phyloP scores from a whole-genome alignment of 345 rosid genomes.

The Lepidium sativum region DNA sequence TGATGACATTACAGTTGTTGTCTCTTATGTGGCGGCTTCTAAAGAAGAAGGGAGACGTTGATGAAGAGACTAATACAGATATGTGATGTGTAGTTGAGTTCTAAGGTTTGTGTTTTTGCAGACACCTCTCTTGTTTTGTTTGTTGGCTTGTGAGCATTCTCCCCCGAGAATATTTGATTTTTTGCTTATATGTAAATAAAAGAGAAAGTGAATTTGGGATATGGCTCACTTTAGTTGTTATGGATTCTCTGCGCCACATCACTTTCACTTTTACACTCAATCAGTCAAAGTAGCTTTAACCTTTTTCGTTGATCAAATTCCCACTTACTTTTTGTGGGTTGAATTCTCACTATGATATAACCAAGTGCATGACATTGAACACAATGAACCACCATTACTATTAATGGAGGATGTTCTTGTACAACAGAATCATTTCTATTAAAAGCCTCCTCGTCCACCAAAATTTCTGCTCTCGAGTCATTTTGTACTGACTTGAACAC shows the following conservation, averaged over 20 bases:
- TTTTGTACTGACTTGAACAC: neutral
- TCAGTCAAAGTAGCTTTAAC: neutral
- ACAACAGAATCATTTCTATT: neutral
- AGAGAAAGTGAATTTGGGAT: neutral
- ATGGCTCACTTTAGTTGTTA: neutral
- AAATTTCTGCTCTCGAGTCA: neutral
- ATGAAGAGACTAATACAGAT: constrained; percentile 5
- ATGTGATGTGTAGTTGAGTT: constrained; percentile 13
- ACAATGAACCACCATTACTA: neutral
- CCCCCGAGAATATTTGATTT: constrained; percentile 23
- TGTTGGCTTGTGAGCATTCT: constrained; percentile 17
- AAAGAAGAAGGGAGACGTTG: constrained; percentile 25
- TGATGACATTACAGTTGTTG: constrained; percentile 97
- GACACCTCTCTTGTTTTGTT: constrained; percentile 16
- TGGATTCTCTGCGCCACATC: neutral
- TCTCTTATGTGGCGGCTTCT: constrained; percentile 58
- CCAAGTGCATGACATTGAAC: neutral
- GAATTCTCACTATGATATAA: no score
- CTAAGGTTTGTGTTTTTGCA: constrained; percentile 10
- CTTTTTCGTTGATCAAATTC: no score
- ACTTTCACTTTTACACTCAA: neutral
- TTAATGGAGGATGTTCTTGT: neutral
- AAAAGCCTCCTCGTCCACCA: neutral
- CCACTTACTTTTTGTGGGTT: no score
- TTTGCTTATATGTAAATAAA: constrained; percentile 22